A percentile compares a stretch with the other conserved stretches of the same genome.
phyloP scores from a whole-genome alignment of 768 basidiomycete genomes.

The Trametes cinnabarina region DNA sequence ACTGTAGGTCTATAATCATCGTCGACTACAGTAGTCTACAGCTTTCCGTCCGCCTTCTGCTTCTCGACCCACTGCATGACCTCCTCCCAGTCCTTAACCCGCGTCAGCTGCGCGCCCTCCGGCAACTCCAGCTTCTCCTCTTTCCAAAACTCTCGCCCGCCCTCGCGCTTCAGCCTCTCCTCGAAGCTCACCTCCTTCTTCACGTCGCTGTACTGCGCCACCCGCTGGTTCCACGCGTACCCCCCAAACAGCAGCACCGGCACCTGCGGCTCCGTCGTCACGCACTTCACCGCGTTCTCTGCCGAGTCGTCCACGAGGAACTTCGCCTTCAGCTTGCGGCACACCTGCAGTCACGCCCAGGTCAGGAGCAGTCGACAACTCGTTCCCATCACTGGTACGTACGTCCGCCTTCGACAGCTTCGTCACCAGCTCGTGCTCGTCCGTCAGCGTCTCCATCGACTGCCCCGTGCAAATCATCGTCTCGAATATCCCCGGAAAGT shows the following conservation, averaged over 20 bases:
- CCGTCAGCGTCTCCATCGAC: slow-evolving; percentile 54
- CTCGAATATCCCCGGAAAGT: slow-evolving; percentile 64
- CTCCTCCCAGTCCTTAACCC: slow-evolving; percentile 65
- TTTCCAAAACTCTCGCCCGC: slow-evolving; percentile 55
- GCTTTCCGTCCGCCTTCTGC: slow-evolving; percentile 11
- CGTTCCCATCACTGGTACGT: slow-evolving; percentile 17
- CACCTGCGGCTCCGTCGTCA: slow-evolving; percentile 44
- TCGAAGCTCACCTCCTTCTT: slow-evolving; percentile 55
- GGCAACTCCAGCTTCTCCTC: slow-evolving; percentile 50
- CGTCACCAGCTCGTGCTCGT: slow-evolving; percentile 44
- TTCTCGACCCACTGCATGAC: slow-evolving; percentile 48
- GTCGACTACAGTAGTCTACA: neutral
- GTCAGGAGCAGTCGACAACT: neutral
- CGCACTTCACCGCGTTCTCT: slow-evolving; percentile 70
- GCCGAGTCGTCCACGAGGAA: slow-evolving; percentile 78
- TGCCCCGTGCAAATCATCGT: slow-evolving; percentile 72
- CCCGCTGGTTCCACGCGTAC: slow-evolving; percentile 72
- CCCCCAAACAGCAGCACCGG: slow-evolving; percentile 72
- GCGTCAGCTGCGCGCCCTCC: slow-evolving; percentile 44
- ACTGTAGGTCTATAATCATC: no score
- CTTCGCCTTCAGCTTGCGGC: slow-evolving; percentile 57
- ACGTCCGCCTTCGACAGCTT: slow-evolving; percentile 73
- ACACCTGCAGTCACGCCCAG: slow-evolving; percentile 44
- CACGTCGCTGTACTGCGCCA: slow-evolving; percentile 45
- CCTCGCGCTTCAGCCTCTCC: slow-evolving; percentile 44